These are phyloP conservation scores for Astrothelium subdiscretum DNA, from an alignment of 495 filamentous ascomycete species.

Conservation along the genomic window DNA sequence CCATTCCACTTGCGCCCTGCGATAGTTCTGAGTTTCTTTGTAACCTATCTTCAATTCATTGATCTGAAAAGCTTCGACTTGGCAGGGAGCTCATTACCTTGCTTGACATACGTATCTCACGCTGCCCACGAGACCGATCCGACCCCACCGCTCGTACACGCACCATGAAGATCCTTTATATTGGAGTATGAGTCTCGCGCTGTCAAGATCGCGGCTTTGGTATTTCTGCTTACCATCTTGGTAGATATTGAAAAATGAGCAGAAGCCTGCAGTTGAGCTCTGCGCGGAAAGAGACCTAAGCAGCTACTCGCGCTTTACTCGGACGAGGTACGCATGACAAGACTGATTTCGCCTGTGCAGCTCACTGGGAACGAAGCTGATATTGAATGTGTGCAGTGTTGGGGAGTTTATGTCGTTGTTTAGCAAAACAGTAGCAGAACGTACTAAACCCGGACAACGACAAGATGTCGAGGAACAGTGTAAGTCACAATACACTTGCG, in stretches of 20 bases:
- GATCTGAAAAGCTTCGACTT: not conserved
- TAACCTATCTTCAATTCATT: not conserved
- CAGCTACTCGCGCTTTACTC: conserved; percentile 72
- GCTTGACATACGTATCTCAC: not conserved
- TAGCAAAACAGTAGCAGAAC: conserved; percentile 63
- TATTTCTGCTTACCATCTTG: conserved; percentile 4
- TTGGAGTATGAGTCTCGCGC: conserved; percentile 54
- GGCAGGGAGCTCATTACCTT: not conserved
- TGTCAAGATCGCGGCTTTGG: not conserved
- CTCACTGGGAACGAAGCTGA: not conserved
- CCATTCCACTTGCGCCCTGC: not conserved
- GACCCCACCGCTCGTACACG: conserved; percentile 19
- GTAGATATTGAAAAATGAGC: conserved; percentile 72
- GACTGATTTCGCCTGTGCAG: not conserved
- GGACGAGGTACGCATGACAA: conserved; percentile 43
- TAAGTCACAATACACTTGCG: conserved; percentile 17
- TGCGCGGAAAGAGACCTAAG: conserved; percentile 68
- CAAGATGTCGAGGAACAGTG: conserved; percentile 87
- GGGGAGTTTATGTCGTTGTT: conserved; percentile 60
- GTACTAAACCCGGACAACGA: conserved; percentile 73
- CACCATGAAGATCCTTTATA: conserved; percentile 88
- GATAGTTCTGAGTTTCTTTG: not conserved
- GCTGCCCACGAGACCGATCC: conserved; percentile 7
- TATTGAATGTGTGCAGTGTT: conserved; percentile 27
- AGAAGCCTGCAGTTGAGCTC: conserved; percentile 68